A percentile compares a stretch with the other conserved stretches of the same genome.
phyloP scores from a whole-genome alignment of 2,329 filamentous ascomycete genomes.

The Ophiostoma pallidulum region DNA sequence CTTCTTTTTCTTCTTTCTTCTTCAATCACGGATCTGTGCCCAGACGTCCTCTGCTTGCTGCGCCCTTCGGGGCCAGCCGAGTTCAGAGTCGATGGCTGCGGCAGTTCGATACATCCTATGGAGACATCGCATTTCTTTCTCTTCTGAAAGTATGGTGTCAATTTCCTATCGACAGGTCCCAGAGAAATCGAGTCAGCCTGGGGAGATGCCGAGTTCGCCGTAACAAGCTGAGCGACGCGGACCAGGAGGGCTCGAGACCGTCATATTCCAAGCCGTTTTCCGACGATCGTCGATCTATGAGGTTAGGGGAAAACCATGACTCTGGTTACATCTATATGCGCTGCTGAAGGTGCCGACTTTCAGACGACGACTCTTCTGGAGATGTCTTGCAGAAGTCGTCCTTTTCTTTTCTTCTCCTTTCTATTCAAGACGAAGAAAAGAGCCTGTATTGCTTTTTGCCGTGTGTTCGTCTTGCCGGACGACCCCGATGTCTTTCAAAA shows the following conservation, averaged over 20 bases:
- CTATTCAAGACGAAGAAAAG: too few species aligned
- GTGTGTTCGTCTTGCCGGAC: too few species aligned
- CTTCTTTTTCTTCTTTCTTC: constrained; percentile 26
- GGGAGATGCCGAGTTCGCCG: constrained; percentile 55
- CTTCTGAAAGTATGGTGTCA: constrained; percentile 55
- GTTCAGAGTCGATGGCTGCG: constrained; percentile 67
- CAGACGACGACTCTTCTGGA: too few species aligned
- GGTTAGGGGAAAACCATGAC: constrained; percentile 83
- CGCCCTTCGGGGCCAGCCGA: constrained; percentile 26
- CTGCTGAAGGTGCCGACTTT: too few species aligned
- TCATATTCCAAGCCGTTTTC: constrained; percentile 89
- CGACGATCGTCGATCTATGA: constrained; percentile 81
- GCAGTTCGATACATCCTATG: constrained; percentile 76
- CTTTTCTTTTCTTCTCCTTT: too few species aligned
- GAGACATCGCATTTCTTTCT: constrained; percentile 55
- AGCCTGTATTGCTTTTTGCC: too few species aligned
- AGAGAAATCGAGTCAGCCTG: constrained; percentile 57
- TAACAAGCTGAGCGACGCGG: constrained; percentile 58
- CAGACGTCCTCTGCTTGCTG: constrained; percentile 58
- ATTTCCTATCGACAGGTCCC: constrained; percentile 94
- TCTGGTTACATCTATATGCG: constrained; percentile 48
- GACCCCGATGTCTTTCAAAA: too few species aligned
- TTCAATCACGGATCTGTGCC: constrained; percentile 71
- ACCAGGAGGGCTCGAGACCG: constrained; percentile 47
- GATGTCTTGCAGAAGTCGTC: too few species aligned